Percentiles rank a stretch among this genome's conserved stretches.
phyloP scores from a whole-genome alignment of 805 yeast species.

The Lipomyces orientalis region DNA sequence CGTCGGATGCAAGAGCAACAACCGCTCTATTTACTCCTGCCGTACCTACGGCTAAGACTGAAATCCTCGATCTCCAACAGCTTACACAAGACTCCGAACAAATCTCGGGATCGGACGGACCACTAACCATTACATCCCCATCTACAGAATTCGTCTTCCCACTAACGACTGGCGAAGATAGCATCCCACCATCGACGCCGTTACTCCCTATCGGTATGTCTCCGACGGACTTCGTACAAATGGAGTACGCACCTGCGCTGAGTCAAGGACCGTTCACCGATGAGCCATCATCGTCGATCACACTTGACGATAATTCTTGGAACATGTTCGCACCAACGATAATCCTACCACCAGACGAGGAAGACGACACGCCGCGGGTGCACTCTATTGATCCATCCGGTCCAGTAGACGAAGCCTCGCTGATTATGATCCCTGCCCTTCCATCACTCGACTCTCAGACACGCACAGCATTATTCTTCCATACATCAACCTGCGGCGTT shows the following conservation, averaged over 20 bases:
- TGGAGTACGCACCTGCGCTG: conserved; percentile 21
- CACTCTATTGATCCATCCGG: conserved; percentile 28
- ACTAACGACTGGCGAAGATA: not conserved
- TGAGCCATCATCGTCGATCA: not conserved
- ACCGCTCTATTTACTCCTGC: not conserved
- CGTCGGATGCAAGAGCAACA: not conserved
- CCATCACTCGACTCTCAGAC: conserved; percentile 32
- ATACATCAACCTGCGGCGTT: conserved; percentile 56
- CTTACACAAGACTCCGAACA: not conserved
- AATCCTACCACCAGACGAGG: not conserved
- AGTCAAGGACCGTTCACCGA: conserved; percentile 6
- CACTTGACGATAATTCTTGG: conserved; percentile 19
- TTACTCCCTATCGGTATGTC: conserved; percentile 3
- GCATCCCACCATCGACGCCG: not conserved
- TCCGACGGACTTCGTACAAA: conserved; percentile 17
- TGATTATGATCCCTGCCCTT: conserved; percentile 26
- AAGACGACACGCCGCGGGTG: not conserved
- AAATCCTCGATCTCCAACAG: not conserved
- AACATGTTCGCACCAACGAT: not conserved
- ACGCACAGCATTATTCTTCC: conserved; percentile 48
- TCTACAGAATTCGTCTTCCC: not conserved
- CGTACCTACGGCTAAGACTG: not conserved
- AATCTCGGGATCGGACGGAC: not conserved
- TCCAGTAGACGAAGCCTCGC: conserved; percentile 13
- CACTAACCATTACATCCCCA: not conserved